Percentiles rank a stretch among this genome's conserved stretches.
Evolutionary conservation across 306 rosid species (phyloP).

Genomic region (Vigna trinervia): DNA sequence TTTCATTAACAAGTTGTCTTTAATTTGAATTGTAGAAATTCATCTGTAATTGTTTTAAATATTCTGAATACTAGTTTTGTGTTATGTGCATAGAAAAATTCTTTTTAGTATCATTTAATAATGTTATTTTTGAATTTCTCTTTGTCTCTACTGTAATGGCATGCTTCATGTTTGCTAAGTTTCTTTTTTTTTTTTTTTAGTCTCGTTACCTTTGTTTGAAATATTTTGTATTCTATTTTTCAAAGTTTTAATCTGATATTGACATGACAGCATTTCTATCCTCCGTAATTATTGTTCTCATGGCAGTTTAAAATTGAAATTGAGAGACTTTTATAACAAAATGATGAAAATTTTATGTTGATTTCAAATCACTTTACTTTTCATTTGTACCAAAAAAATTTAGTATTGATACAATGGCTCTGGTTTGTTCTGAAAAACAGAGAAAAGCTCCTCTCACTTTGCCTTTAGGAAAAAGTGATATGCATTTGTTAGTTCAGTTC

Average conservation of each 20-base stretch:
- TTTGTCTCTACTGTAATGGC: not conserved
- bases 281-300: not conserved
- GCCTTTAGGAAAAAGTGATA: not conserved
- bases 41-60: too few species aligned
- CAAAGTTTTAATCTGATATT: not conserved
- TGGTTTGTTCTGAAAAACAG: constrained; percentile 9
- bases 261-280: not conserved
- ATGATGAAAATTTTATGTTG: not conserved
- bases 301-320: not conserved
- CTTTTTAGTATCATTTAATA: not conserved
- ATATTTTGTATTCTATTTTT: too few species aligned
- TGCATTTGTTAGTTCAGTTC: not conserved
- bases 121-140: not conserved
- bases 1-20: too few species aligned
- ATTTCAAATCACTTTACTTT: not conserved
- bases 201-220: not conserved
- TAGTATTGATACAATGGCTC: not conserved
- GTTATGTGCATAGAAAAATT: too few species aligned
- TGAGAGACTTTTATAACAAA: not conserved
- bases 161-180: not conserved
- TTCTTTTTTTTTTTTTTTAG: not conserved
- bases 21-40: too few species aligned
- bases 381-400: not conserved
- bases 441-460: not conserved
- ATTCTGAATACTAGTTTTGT: too few species aligned